Base-by-base conservation (phyloP, 371 early-diverging fungal genomes). In the Rhizopus delemar region DNA sequence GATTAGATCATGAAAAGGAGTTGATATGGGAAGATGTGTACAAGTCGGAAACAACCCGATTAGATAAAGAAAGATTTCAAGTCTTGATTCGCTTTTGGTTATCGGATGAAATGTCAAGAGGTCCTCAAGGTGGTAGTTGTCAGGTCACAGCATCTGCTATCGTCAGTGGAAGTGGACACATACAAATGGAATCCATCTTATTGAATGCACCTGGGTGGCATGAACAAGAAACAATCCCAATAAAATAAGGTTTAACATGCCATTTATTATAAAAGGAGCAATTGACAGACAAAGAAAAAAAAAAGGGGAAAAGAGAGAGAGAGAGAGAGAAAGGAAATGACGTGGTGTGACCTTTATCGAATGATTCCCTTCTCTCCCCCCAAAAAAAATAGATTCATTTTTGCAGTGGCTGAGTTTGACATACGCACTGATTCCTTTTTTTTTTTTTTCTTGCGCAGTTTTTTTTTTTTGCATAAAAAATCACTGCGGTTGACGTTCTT, bases 1-100 rank as follows among this genome's bases (percentile, higher is more conserved):
- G 73, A 8, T 53, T 73, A 13, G 71, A 65, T 59, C 71, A 69
- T 54, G 50, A 64, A 13, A 53, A 63, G 2, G 66, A 64, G 13
- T 54, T 78, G 5, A 41, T 56, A 0, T 65, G 60, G 60, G 46
- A 67, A 46, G 38, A 71, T 49, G 56, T 69, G 54, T 62, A 57
- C n/a, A 53, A 38, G 43, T 66, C 61, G 3, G 62, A 57, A 22
- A 54, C 55, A 9, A 34, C 35, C 9, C 49, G 54, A 8, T 16
- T 61, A 22, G 61, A 65, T 2, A 49, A 46, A 28, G 51, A 35
- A 5, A 39, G 32, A 6, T 60, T 65, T 16, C 28, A 57, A 15
- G 53, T 75, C 1, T 45, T 62, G 16, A 46, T 72, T 5, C 58
- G 70, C 31, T 77, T 77, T 53, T 70, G 70, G 65, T 49, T 72